phyloP scores from a whole-genome alignment of 305 asterid genomes.

The Fraxinus ornus region DNA sequence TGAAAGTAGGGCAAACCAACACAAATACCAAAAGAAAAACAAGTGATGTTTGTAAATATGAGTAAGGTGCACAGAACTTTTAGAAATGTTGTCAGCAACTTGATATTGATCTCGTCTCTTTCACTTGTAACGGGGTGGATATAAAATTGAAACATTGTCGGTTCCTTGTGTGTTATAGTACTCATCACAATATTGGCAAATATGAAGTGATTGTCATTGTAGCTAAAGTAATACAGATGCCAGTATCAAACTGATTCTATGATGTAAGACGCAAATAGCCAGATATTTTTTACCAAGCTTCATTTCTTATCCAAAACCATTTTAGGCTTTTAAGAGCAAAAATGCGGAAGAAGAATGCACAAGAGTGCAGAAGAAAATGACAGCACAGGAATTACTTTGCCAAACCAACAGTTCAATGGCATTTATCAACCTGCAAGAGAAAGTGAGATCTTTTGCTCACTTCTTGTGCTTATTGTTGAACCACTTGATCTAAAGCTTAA shows the following conservation, averaged over 20 bases:
- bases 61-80: constrained; percentile 1
- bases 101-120: not conserved
- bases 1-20: constrained; percentile 1
- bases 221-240: not conserved
- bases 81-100: not conserved
- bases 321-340: not conserved
- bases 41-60: constrained; percentile 2
- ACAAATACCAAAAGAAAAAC: not conserved
- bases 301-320: not conserved
- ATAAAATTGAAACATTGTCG: not conserved
- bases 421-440: constrained; percentile 1
- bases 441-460: constrained; percentile 19
- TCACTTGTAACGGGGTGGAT: not conserved
- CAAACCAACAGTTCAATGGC: not conserved
- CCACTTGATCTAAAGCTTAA: not conserved
- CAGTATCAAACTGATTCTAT: not conserved
- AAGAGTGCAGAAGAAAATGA: not conserved
- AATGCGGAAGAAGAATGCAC: not conserved
- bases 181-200: constrained; percentile 1
- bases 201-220: not conserved
- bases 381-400: not conserved
- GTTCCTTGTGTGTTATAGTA: not conserved
- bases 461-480: constrained; percentile 4
- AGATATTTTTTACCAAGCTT: not conserved
- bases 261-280: not conserved